Percentiles rank a stretch among this genome's conserved stretches.
Evolutionary conservation across 768 basidiomycete genomes (phyloP).

Genomic region (Serendipita sp.): DNA sequence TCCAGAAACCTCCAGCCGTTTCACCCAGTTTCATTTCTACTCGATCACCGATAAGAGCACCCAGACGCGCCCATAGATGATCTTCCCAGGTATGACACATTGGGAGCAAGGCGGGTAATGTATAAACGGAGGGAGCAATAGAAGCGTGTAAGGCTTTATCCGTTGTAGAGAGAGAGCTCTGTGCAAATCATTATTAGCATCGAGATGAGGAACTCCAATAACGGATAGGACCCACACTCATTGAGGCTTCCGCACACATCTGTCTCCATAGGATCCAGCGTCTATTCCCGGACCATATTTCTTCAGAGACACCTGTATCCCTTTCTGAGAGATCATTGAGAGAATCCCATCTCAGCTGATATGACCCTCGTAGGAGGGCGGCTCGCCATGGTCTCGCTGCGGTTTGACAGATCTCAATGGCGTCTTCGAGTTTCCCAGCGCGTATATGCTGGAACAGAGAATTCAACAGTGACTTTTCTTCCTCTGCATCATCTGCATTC

Average conservation of each 20-base stretch:
- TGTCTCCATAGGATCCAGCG: constrained; percentile 76
- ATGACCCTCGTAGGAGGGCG: constrained; percentile 71
- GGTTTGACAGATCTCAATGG: constrained; percentile 62
- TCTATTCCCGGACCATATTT: constrained; percentile 55
- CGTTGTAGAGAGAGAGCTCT: constrained; percentile 44
- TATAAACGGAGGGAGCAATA: constrained; percentile 56
- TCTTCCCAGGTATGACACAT: constrained; percentile 89
- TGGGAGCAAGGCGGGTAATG: constrained; percentile 39
- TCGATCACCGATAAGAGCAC: constrained; percentile 66
- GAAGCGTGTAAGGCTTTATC: constrained; percentile 85
- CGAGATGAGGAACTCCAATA: not conserved
- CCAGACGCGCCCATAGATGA: constrained; percentile 82
- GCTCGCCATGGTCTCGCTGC: constrained; percentile 88
- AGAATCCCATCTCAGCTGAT: constrained; percentile 58
- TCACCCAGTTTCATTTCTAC: constrained; percentile 51
- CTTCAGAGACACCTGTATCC: constrained; percentile 24
- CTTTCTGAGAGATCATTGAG: constrained; percentile 40
- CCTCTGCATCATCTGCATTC: constrained; percentile 64
- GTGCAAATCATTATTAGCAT: not conserved
- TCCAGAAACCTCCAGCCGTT: constrained; percentile 63
- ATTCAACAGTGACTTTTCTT: constrained; percentile 63
- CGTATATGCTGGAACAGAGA: constrained; percentile 70
- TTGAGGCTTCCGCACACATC: constrained; percentile 62
- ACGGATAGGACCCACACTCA: constrained; percentile 39
- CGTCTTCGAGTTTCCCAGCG: constrained; percentile 72